Evolutionary conservation across 73 alveolate genomes (phyloP).

Genomic region (Paramecium biaurelia): DNA sequence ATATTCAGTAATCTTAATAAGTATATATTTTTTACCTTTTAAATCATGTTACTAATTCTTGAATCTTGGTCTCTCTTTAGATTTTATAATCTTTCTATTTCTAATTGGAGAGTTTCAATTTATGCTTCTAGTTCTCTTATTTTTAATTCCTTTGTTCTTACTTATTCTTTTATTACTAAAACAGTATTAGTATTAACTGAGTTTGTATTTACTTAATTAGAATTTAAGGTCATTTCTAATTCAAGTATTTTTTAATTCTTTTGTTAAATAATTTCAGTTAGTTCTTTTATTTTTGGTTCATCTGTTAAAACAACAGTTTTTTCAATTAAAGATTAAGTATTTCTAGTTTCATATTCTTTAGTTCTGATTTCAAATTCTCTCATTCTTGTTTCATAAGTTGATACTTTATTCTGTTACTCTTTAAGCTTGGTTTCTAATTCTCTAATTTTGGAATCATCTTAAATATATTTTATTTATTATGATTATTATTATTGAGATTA

Average conservation of each 20-base stretch:
- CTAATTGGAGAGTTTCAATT: neutral
- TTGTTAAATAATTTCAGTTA: neutral
- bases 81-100: slow-evolving; percentile 27
- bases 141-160: neutral
- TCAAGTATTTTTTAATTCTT: slow-evolving; percentile 5
- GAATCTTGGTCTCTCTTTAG: slow-evolving; percentile 12
- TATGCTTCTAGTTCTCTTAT: slow-evolving; percentile 34
- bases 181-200: neutral
- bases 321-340: slow-evolving; percentile 2
- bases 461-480: neutral
- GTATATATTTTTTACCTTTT: neutral
- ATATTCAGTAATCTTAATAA: slow-evolving; percentile 34
- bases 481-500: neutral
- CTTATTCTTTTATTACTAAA: neutral
- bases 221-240: neutral
- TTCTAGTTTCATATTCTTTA: neutral
- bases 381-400: neutral
- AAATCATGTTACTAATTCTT: neutral
- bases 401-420: neutral
- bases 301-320: neutral
- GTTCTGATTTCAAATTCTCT: neutral
- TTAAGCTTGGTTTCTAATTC: neutral
- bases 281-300: slow-evolving; percentile 29
- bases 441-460: neutral
- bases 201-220: neutral